Base-by-base conservation (phyloP, 225 moss, liverwort and hornwort genomes). In the Lunularia cruciata region DNA sequence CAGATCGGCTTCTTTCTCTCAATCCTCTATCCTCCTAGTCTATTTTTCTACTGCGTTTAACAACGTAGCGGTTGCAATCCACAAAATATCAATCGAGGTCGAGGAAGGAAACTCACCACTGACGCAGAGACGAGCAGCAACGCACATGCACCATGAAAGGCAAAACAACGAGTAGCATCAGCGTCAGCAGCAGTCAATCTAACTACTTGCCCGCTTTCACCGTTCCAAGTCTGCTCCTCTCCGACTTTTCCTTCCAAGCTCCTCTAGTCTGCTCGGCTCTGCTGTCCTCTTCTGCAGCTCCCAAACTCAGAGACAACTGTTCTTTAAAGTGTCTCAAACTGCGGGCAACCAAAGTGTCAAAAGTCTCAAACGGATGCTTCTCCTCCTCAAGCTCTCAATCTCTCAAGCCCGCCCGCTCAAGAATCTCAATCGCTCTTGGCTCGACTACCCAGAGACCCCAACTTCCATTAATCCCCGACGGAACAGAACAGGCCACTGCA, bases 1-100 rank as follows among this genome's bases (percentile, higher is more conserved):
- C 60, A 61, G 61, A 61, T 61, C 40, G n/a, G 60, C 36, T 37
- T n/a, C 43, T 60, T 1, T 28, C 55, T 14, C 25, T 33, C 14
- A 30, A 3, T 5, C 8, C 56, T 32, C 14, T 57, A 57, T 8
- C 0, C 1, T 8, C 0, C 1, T 32, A 31, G 6, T 33, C 31
- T 55, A 27, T 28, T 55, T 15, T 3, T 11, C 49, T 20, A 4
- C n/a, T 6, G 52, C 8, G 23, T 52, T 12, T 26, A 1, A 26
- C 26, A 25, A 28, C 54, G 26, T 14, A 27, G 12, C 54, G 3
- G 54, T 27, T 54, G 54, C 54, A 25, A 9, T 54, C 11, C 54
- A 9, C 23, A 22, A 9, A 9, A 12, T 23, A 25, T 11, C 5
- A 27, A 25, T 27, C 26, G 25, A 2, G 2, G 27, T 26, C 27